These are phyloP conservation scores for Fusarium anthophilum DNA, from an alignment of 2,329 filamentous ascomycete genomes.

Conservation along the genomic window DNA sequence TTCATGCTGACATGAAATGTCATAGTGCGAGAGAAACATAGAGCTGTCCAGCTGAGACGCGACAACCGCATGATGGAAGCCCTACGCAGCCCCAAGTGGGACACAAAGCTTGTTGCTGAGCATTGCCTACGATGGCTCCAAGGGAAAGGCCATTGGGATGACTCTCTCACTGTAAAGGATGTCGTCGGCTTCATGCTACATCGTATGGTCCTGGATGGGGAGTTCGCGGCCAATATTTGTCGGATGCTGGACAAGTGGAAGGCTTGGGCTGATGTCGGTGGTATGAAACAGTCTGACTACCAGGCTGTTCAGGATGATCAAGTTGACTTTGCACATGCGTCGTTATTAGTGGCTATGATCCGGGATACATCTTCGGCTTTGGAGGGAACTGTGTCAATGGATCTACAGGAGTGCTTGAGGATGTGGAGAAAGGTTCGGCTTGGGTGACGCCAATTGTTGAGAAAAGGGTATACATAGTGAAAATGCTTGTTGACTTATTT, in stretches of 20 bases:
- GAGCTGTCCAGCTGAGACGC: conserved; percentile 52
- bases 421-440: conserved; percentile 64
- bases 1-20: neutral
- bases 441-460: conserved; percentile 46
- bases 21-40: conserved; percentile 55
- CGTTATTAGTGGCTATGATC: conserved; percentile 59
- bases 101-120: conserved; percentile 56
- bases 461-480: neutral
- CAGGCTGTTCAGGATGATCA: conserved; percentile 50
- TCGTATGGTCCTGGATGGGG: conserved; percentile 61
- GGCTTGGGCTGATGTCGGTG: conserved; percentile 64
- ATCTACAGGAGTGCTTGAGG: conserved; percentile 64
- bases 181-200: conserved; percentile 59
- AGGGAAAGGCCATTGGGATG: conserved; percentile 38
- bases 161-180: conserved; percentile 48
- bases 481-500: neutral
- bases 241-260: conserved; percentile 62
- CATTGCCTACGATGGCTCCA: conserved; percentile 58
- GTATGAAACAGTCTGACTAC: conserved; percentile 60
- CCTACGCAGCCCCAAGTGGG: conserved; percentile 64
- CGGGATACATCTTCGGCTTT: conserved; percentile 55
- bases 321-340: conserved; percentile 58
- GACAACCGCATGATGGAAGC: conserved; percentile 60
- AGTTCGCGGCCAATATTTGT: conserved; percentile 53
- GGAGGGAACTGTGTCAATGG: conserved; percentile 60